Evolutionary conservation across 2,329 filamentous ascomycete genomes (phyloP).

Genomic region (Pseudogymnoascus sp.): DNA sequence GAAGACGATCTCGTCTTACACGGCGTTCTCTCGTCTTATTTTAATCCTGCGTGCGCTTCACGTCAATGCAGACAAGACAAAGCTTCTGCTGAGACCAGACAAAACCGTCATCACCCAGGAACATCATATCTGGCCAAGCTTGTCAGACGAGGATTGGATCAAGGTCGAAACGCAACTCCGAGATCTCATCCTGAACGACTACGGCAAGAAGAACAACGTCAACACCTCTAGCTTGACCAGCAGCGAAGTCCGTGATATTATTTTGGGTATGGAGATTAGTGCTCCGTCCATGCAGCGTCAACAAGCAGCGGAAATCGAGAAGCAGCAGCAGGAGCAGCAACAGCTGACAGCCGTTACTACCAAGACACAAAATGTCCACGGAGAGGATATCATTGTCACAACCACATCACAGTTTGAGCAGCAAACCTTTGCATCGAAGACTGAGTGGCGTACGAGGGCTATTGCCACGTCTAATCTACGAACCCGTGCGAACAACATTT

Average conservation of each 20-base stretch:
- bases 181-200: slow-evolving; percentile 94
- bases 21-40: slow-evolving; percentile 90
- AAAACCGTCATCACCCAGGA: slow-evolving; percentile 98
- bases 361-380: slow-evolving; percentile 94
- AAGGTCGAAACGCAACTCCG: slow-evolving; percentile 97
- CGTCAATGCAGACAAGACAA: slow-evolving; percentile 98
- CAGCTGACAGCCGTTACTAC: slow-evolving; percentile 96
- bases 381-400: slow-evolving; percentile 96
- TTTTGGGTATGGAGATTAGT: slow-evolving; percentile 98
- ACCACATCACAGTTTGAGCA: slow-evolving; percentile 98
- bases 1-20: slow-evolving; percentile 97
- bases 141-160: slow-evolving; percentile 96
- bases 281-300: slow-evolving; percentile 97
- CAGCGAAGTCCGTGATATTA: slow-evolving; percentile 96
- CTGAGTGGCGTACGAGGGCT: slow-evolving; percentile 93
- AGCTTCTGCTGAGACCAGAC: slow-evolving; percentile 87
- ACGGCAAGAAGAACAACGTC: slow-evolving; percentile 99
- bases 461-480: slow-evolving; percentile 95
- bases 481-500: slow-evolving; percentile 94
- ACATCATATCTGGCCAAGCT: slow-evolving; percentile 95
- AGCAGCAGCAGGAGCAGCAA: slow-evolving; percentile 94
- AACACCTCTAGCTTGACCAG: slow-evolving; percentile 95
- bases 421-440: slow-evolving; percentile 96
- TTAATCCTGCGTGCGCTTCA: slow-evolving; percentile 90
- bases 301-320: slow-evolving; percentile 97